These are phyloP conservation scores for Camellia oleifera DNA, from an alignment of 179 eudicot species.

Conservation along the genomic window DNA sequence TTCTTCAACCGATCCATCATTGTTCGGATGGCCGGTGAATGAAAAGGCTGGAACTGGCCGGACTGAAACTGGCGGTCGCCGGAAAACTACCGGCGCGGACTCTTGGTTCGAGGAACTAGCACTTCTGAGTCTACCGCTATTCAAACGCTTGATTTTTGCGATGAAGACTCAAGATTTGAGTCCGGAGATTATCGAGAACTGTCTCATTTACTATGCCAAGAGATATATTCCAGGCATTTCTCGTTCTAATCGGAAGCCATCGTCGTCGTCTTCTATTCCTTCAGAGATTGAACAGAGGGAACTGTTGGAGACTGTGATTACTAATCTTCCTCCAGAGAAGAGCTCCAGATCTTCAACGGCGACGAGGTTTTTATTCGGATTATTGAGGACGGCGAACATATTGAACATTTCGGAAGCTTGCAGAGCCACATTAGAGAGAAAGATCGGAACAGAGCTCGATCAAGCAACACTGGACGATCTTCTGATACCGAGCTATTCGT, in stretches of 20 bases:
- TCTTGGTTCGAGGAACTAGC: constrained; percentile 75
- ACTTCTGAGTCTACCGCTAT: constrained; percentile 40
- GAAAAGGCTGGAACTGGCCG: constrained; percentile 22
- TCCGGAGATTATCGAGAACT: constrained; percentile 63
- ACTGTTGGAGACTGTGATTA: constrained; percentile 52
- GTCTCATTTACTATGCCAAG: constrained; percentile 61
- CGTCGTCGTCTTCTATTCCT: constrained; percentile 37
- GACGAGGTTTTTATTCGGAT: constrained; percentile 57
- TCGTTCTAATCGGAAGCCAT: constrained; percentile 49
- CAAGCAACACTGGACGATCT: constrained; percentile 83
- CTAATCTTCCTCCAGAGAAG: constrained; percentile 47
- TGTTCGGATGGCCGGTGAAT: constrained; percentile 89
- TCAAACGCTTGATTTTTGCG: constrained; percentile 47
- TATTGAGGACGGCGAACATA: constrained; percentile 78
- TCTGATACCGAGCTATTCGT: constrained; percentile 90
- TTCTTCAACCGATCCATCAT: constrained; percentile 59
- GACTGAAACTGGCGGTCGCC: background rate
- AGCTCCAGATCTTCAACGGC: constrained; percentile 34
- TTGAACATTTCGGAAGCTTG: constrained; percentile 49
- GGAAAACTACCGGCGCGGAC: constrained; percentile 20
- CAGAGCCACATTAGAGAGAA: constrained; percentile 55
- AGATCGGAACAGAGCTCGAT: constrained; percentile 74
- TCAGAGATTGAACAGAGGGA: constrained; percentile 78
- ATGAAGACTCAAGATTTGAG: constrained; percentile 57
- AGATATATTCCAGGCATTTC: constrained; percentile 67